Evolutionary conservation across 2,329 filamentous ascomycete genomes (phyloP).

Genomic region (Colletotrichum musae): DNA sequence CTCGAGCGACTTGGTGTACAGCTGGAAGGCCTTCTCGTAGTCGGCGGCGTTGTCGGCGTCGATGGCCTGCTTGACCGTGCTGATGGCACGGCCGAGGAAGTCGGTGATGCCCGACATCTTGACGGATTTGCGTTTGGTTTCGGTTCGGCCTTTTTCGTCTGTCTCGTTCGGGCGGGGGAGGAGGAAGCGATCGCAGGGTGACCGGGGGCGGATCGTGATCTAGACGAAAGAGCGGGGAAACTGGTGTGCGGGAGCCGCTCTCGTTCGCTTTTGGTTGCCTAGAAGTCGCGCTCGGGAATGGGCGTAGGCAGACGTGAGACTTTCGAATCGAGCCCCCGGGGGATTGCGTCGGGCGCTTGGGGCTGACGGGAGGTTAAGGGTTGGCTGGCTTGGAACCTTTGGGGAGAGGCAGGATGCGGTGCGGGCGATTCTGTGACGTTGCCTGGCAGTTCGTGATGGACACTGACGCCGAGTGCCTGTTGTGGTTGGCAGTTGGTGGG

Average conservation of each 20-base stretch:
- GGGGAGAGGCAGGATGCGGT: slow-evolving; percentile 18
- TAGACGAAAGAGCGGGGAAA: slow-evolving; percentile 38
- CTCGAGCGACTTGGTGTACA: slow-evolving; percentile 96
- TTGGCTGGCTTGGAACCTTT: slow-evolving; percentile 27
- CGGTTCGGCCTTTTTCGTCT: neutral
- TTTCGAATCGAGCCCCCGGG: slow-evolving; percentile 1
- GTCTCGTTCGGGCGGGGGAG: neutral
- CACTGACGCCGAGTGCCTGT: slow-evolving; percentile 26
- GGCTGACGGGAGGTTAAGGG: neutral
- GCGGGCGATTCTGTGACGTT: slow-evolving; percentile 40
- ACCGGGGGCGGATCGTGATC: slow-evolving; percentile 9
- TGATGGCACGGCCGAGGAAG: slow-evolving; percentile 96
- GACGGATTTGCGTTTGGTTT: slow-evolving; percentile 42
- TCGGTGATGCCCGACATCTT: slow-evolving; percentile 91
- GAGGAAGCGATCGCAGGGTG: neutral
- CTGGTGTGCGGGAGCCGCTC: slow-evolving; percentile 16
- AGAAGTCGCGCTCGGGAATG: neutral
- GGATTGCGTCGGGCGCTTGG: slow-evolving; percentile 33
- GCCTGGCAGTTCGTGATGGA: slow-evolving; percentile 40
- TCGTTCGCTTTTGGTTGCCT: slow-evolving; percentile 5
- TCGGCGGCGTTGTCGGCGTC: slow-evolving; percentile 95
- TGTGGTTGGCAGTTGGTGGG: slow-evolving; percentile 33
- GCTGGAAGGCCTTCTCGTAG: slow-evolving; percentile 96
- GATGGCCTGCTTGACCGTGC: slow-evolving; percentile 97
- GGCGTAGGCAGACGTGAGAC: slow-evolving; percentile 13